Conservation (phyloP, 129 eudicot genomes). For the Daucus carota region DNA sequence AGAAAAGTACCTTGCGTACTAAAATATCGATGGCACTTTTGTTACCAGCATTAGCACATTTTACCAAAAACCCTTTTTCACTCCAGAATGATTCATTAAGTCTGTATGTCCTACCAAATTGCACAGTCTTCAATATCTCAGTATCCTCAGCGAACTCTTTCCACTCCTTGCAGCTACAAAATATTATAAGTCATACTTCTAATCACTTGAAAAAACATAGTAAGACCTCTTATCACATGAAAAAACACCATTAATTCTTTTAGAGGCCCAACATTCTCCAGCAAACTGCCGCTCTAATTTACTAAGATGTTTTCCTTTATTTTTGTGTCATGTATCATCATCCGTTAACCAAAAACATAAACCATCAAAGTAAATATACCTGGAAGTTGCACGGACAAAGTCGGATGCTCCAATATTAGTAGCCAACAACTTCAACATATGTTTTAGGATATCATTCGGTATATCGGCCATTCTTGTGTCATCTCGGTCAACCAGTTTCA, state of each 20-base stretch:
- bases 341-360: not conserved
- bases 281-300: not conserved
- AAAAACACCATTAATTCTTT: not conserved
- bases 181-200: not conserved
- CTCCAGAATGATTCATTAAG: slow-evolving; percentile 3
- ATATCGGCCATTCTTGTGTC: not conserved
- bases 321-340: not conserved
- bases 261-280: not conserved
- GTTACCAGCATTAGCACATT: not conserved
- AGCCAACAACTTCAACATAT: slow-evolving; percentile 1
- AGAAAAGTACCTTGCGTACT: not conserved
- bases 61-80: not conserved
- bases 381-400: not conserved
- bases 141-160: not conserved
- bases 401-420: not conserved
- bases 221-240: too few relatives aligned
- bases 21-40: not conserved
- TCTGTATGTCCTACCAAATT: not conserved
- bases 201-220: too few relatives aligned
- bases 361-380: not conserved
- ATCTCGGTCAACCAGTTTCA: not conserved
- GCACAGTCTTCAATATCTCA: not conserved
- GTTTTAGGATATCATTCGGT: not conserved
- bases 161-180: slow-evolving; percentile 5
- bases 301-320: not conserved